Conservation (phyloP, 164 flowering plant species). For the Nymphaea thermarum region DNA sequence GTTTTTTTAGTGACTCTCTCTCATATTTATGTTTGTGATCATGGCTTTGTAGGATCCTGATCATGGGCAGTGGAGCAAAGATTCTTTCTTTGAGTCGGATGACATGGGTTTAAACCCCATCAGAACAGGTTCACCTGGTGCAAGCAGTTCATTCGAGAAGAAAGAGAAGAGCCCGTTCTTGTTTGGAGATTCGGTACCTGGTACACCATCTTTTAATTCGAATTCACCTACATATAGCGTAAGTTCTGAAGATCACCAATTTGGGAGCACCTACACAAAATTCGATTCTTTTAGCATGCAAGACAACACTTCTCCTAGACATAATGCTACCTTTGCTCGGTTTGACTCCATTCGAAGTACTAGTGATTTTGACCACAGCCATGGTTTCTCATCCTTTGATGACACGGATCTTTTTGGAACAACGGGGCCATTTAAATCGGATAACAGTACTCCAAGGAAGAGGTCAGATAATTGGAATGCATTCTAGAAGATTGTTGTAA, state of each 20-base stretch:
- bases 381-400: slow-evolving; percentile 54
- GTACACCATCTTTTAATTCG: slow-evolving; percentile 55
- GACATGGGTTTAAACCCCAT: slow-evolving; percentile 42
- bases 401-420: slow-evolving; percentile 84
- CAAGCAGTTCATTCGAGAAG: slow-evolving; percentile 28
- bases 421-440: slow-evolving; percentile 67
- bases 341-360: slow-evolving; percentile 46
- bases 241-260: slow-evolving; percentile 38
- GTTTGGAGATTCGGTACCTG: slow-evolving; percentile 75
- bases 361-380: slow-evolving; percentile 17
- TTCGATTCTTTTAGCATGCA: slow-evolving; percentile 61
- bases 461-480: slow-evolving; percentile 51
- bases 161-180: slow-evolving; percentile 31
- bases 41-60: slow-evolving; percentile 35
- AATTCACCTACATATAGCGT: slow-evolving; percentile 47
- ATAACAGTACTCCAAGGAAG: slow-evolving; percentile 35
- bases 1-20: neutral
- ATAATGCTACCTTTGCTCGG: slow-evolving; percentile 32
- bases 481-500: slow-evolving; percentile 19
- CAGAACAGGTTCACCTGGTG: slow-evolving; percentile 52
- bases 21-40: too few relatives aligned
- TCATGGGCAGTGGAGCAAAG: slow-evolving; percentile 34
- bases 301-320: slow-evolving; percentile 26
- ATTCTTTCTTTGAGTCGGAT: slow-evolving; percentile 45
- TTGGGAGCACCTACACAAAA: slow-evolving; percentile 42